These are phyloP conservation scores for Cladosporium colombiae DNA, from an alignment of 2,329 filamentous ascomycete genomes.

Conservation along the genomic window DNA sequence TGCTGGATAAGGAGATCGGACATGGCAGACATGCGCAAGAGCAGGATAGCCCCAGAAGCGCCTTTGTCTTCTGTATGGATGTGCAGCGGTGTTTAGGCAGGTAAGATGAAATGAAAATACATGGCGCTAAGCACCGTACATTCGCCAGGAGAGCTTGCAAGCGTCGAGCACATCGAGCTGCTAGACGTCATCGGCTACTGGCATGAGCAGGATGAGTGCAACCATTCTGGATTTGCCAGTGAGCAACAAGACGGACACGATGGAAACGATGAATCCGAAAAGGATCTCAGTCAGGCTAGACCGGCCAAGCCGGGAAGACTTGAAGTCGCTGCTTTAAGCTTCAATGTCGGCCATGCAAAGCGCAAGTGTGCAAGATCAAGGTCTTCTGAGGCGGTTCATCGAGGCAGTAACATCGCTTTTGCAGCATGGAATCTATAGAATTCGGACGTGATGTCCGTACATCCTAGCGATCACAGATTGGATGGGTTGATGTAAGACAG, in stretches of 20 bases:
- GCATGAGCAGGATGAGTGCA: background rate
- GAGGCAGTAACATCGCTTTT: background rate
- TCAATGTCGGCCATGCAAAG: background rate
- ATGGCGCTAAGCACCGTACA: too few species aligned
- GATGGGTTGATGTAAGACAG: too few species aligned
- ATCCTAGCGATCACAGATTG: too few species aligned
- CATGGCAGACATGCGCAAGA: too few species aligned
- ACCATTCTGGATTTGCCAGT: background rate
- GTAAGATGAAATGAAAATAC: too few species aligned
- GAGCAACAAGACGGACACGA: background rate
- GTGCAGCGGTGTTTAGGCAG: too few species aligned
- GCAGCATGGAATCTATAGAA: background rate
- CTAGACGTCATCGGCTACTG: background rate
- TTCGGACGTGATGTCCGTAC: background rate
- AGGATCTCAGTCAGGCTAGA: background rate
- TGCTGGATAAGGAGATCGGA: too few species aligned
- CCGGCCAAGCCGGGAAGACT: background rate
- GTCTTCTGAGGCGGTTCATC: background rate
- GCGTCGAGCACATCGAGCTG: background rate
- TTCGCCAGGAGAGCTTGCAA: too few species aligned
- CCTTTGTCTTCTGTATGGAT: too few species aligned
- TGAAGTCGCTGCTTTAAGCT: background rate
- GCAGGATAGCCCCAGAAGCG: too few species aligned
- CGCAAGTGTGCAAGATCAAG: background rate
- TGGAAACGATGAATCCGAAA: background rate